Evolutionary conservation across 768 basidiomycete species (phyloP), one percentile per base, ranked within the genome.

Genomic region (Rhodosporidiobolus sp.): DNA sequence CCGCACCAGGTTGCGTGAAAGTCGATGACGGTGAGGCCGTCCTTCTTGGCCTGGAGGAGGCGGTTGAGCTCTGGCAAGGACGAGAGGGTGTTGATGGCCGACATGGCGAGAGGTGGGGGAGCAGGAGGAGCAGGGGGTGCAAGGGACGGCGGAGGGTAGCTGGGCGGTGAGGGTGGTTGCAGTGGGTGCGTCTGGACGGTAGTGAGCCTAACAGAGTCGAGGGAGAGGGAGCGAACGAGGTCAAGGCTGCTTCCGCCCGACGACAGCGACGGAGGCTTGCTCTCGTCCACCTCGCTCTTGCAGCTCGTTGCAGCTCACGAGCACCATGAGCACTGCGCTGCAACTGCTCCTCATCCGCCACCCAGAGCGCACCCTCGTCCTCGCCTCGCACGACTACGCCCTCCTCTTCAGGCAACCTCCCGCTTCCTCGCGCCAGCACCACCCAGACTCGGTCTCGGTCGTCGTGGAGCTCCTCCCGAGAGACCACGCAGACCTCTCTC

Each of bases 401-500:
- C 74, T 75, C 66, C 45, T 71, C 57, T 62, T 75, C 43, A 54
- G 62, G 38, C 8, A 7, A 43, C 38, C 43, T 17, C 34, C 45
- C 49, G 66, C 22, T 49, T 63, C 11, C 7, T 61, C 4, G 1
- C 65, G 0, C 10, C 64, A 1, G 11, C 32, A 19, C 45, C 50
- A 48, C 30, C 16, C 17, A n/a, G 46, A 56, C 14, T 10, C 53
- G 14, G 65, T 61, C 30, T 52, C 50, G 1, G 64, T 76, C 56
- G 86, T 94, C 54, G 92, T 95, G 32, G 93, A 95, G 81, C 92
- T 94, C 77, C 81, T 94, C 19, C 87, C 86, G 0, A 88, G 87
- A 73, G 84, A 87, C 63, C 85, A 91, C 77, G 85, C 94, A 50
- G 87, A 92, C 78, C 83, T 91, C 53, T 78, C 83, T 34, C 86